Percentiles rank a stretch among this genome's conserved stretches.
Conservation (phyloP, 768 basidiomycete genomes). For the Trametes cinnabarina region DNA sequence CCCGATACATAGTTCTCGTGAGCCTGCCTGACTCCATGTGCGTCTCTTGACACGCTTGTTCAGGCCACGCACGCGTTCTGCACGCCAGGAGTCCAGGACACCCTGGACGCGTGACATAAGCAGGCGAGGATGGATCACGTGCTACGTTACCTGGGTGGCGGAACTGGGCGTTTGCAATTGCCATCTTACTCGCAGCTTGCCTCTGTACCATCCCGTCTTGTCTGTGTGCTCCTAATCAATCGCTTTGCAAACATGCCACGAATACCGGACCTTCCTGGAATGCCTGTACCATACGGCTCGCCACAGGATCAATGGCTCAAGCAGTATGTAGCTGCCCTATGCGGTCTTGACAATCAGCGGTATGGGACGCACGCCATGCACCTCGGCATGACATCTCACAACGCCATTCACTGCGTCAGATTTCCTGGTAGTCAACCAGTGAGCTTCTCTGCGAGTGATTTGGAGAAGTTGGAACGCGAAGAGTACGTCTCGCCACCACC, state of each 20-base stretch:
- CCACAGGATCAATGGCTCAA: conserved; percentile 68
- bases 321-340: conserved; percentile 58
- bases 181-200: neutral
- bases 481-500: conserved; percentile 54
- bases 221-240: neutral
- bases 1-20: neutral
- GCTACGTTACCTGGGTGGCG: conserved; percentile 9
- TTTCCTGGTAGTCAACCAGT: conserved; percentile 98
- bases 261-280: conserved; percentile 73
- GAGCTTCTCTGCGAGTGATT: conserved; percentile 71
- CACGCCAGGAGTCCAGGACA: neutral
- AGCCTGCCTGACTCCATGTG: neutral
- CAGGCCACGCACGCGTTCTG: neutral
- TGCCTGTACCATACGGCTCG: conserved; percentile 50
- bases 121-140: neutral
- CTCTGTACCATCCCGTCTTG: neutral
- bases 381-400: neutral
- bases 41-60: neutral
- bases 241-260: conserved; percentile 40
- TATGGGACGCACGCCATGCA: conserved; percentile 31
- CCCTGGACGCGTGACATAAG: neutral
- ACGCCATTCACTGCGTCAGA: conserved; percentile 38
- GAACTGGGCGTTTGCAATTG: neutral
- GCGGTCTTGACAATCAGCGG: conserved; percentile 64
- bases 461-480: conserved; percentile 74